Conservation (phyloP, 2,329 filamentous ascomycete species). For the Calonectria henricotiae region DNA sequence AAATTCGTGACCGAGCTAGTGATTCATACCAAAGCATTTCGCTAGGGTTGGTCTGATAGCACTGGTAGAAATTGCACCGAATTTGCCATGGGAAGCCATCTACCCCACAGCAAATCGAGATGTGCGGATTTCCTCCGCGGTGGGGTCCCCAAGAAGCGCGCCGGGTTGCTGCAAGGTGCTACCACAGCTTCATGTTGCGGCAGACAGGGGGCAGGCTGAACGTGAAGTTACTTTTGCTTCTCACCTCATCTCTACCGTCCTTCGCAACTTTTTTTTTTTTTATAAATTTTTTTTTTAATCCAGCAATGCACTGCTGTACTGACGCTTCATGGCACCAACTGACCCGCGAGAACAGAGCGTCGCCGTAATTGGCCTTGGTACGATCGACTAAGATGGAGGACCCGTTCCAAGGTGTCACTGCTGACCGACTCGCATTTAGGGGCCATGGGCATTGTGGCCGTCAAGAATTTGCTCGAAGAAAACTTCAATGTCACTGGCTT, state of each 20-base stretch:
- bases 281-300: neutral
- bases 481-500: constrained; percentile 64
- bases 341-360: constrained; percentile 39
- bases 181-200: constrained; percentile 16
- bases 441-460: constrained; percentile 58
- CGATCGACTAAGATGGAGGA: constrained; percentile 8
- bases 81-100: neutral
- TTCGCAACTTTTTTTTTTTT: neutral
- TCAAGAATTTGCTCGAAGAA: constrained; percentile 64
- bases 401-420: neutral
- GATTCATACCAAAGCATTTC: neutral
- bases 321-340: constrained; percentile 25
- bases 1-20: neutral
- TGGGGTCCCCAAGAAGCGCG: neutral
- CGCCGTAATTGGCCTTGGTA: constrained; percentile 42
- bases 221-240: constrained; percentile 25
- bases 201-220: constrained; percentile 19
- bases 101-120: constrained; percentile 13
- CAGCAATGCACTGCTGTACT: constrained; percentile 7
- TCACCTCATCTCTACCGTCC: constrained; percentile 2
- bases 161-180: neutral
- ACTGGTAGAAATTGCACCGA: constrained; percentile 22
- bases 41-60: constrained; percentile 1
- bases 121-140: constrained; percentile 31
- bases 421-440: constrained; percentile 47